Evolutionary conservation across 31 red algal genomes (phyloP), one percentile per base, ranked within the genome.

Genomic region (Endocladia muricata): DNA sequence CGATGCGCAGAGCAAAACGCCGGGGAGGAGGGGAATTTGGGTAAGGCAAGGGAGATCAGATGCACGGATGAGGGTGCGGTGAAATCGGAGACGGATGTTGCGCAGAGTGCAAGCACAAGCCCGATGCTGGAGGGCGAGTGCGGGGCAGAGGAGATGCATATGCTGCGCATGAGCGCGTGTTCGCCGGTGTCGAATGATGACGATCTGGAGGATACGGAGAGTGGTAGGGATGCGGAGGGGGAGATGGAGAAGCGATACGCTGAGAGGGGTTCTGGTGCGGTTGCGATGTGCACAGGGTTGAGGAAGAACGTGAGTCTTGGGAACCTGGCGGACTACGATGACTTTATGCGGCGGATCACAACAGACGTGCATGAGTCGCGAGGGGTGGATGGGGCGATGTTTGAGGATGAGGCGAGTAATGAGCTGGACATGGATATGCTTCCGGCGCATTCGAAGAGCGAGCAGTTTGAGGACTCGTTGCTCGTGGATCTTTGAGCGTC

Each of bases 301-400:
- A 58, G 32, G 13, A 58, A 88, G 64, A 71, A 88, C 41, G 63
- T 65, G 19, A 88, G 84, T 41, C 62, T 88, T 54, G 66, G 60
- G 1, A 88, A 88, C 36, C 51, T 88, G 73, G 84, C 84, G 8
- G 84, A 88, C 37, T 88, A 78, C 41, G 84, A 88, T 44, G 84
- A 88, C 51, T 88, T 88, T 54, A 88, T 88, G 84, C 48, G 84
- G 54, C 29, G 74, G 34, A 88, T 88, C 22, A 71, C 84, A 13
- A 69, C 19, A 23, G 82, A 40, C 0, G 63, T 68, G 19, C 61
- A 88, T 40, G 73, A 78, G 15, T 21, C 22, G 11, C 39, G 71
- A 28, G n/a, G 19, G 37, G 69, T 56, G 43, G 30, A 33, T 13
- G 29, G n/a, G 13, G 71, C 55, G 4, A 75, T 75, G 19, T 73